phyloP scores from a whole-genome alignment of 257 asterid species.

The Petunia axillaris region DNA sequence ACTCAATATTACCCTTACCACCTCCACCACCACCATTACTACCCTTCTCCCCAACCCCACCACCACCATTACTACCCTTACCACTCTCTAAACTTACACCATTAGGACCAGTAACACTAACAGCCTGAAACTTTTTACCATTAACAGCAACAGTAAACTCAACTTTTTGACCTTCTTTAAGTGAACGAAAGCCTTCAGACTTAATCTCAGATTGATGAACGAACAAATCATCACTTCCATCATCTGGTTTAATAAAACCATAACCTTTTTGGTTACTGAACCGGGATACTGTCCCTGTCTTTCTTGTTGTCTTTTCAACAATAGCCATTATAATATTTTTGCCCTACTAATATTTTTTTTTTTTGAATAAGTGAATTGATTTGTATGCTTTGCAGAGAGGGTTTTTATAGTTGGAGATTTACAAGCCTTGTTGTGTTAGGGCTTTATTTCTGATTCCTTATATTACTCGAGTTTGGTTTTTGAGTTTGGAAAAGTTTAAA shows the following conservation, averaged over 20 bases:
- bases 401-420: no score
- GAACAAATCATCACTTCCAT: conserved; percentile 64
- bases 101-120: conserved; percentile 63
- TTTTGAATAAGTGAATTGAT: conserved; percentile 53
- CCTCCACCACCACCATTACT: not conserved
- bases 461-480: no score
- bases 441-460: no score
- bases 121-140: conserved; percentile 61
- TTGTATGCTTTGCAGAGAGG: no score
- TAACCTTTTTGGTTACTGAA: conserved; percentile 70
- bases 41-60: conserved; percentile 27
- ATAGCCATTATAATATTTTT: not conserved
- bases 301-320: conserved; percentile 49
- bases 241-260: conserved; percentile 79
- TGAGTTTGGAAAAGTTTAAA: no score
- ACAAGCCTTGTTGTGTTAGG: no score
- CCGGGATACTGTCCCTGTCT: conserved; percentile 62
- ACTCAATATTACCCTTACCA: not conserved
- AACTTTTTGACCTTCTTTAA: conserved; percentile 73
- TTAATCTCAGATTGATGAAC: conserved; percentile 77
- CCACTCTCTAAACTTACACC: conserved; percentile 48
- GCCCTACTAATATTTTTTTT: conserved; percentile 52
- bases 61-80: not conserved
- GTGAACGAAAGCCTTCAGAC: conserved; percentile 70
- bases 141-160: conserved; percentile 59